These are phyloP conservation scores for Aureobasidium melanogenum DNA, from an alignment of 2,329 filamentous ascomycete genomes.

Conservation along the genomic window DNA sequence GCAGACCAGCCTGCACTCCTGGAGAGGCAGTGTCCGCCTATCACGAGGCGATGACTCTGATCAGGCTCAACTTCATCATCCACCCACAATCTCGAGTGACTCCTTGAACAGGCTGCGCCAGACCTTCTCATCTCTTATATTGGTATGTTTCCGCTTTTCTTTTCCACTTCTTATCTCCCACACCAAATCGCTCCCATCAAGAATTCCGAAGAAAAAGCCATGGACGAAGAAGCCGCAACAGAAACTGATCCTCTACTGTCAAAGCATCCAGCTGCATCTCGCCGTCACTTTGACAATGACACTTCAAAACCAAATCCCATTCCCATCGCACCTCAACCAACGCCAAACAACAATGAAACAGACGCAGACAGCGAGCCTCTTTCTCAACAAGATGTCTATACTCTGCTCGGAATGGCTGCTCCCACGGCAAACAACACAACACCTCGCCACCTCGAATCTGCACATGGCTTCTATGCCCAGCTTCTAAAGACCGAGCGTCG, in stretches of 20 bases:
- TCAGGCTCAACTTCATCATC: conserved; percentile 11
- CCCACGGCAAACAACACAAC: conserved; percentile 16
- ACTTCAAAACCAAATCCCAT: background rate
- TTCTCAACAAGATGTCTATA: conserved; percentile 20
- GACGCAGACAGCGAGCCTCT: conserved; percentile 20
- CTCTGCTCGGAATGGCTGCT: conserved; percentile 23
- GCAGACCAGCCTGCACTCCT: conserved; percentile 21
- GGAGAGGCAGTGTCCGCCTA: conserved; percentile 20
- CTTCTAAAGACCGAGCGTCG: conserved; percentile 17
- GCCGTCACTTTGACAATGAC: background rate
- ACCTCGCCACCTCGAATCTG: conserved; percentile 20
- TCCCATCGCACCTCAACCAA: background rate
- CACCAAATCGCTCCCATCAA: background rate
- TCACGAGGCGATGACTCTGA: conserved; percentile 16
- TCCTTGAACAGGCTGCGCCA: conserved; percentile 13
- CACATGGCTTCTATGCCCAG: conserved; percentile 21
- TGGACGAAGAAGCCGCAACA: background rate
- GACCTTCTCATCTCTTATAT: conserved; percentile 14
- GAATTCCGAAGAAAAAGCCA: background rate
- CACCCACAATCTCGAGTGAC: conserved; percentile 10
- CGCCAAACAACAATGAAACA: conserved; percentile 16
- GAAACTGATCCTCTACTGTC: conserved; percentile 6
- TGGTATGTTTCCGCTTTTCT: conserved; percentile 13
- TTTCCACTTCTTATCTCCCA: background rate
- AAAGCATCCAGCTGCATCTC: conserved; percentile 2